Percentiles rank a stretch among this genome's conserved stretches.
These are phyloP conservation scores for Bipolaris sorokiniana DNA, from an alignment of 2,329 filamentous ascomycete species.

Conservation along the genomic window DNA sequence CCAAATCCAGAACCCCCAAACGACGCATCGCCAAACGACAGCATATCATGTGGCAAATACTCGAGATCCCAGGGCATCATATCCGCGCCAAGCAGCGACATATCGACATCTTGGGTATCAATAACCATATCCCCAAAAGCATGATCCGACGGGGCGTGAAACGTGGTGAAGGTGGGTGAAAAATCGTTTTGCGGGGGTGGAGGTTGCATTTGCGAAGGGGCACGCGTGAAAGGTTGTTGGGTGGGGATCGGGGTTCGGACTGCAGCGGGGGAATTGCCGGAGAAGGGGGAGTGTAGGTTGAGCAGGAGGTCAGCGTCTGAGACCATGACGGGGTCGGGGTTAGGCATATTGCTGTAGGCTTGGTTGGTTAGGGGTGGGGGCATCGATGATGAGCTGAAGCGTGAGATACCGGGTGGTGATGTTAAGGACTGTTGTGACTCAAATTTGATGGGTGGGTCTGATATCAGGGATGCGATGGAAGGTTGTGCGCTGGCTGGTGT, in stretches of 20 bases:
- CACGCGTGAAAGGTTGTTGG: slow-evolving; percentile 27
- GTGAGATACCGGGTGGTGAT: slow-evolving; percentile 31
- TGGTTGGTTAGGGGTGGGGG: slow-evolving; percentile 43
- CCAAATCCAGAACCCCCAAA: slow-evolving; percentile 13
- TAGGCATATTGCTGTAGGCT: slow-evolving; percentile 29
- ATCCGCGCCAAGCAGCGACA: slow-evolving; percentile 70
- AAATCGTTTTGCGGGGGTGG: slow-evolving; percentile 23
- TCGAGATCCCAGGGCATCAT: slow-evolving; percentile 75
- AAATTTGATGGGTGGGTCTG: slow-evolving; percentile 37
- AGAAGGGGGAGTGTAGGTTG: slow-evolving; percentile 57
- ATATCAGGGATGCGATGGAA: slow-evolving; percentile 42
- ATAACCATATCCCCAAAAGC: slow-evolving; percentile 67
- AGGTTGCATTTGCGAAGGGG: slow-evolving; percentile 9
- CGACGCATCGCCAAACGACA: slow-evolving; percentile 49
- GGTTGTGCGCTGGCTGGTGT: slow-evolving; percentile 30
- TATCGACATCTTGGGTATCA: slow-evolving; percentile 78
- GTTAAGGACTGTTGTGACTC: slow-evolving; percentile 30
- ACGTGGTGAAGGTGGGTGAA: slow-evolving; percentile 35
- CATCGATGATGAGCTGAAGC: slow-evolving; percentile 40
- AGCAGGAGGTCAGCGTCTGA: slow-evolving; percentile 57
- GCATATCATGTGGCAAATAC: slow-evolving; percentile 70
- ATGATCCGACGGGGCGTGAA: slow-evolving; percentile 34
- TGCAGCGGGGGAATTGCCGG: slow-evolving; percentile 31
- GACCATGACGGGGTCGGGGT: slow-evolving; percentile 46
- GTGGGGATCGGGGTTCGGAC: slow-evolving; percentile 22